Percentiles rank a stretch among this genome's conserved stretches.
These are phyloP conservation scores for Colletotrichum trifolii DNA, from an alignment of 2,329 filamentous ascomycete species.

Conservation along the genomic window DNA sequence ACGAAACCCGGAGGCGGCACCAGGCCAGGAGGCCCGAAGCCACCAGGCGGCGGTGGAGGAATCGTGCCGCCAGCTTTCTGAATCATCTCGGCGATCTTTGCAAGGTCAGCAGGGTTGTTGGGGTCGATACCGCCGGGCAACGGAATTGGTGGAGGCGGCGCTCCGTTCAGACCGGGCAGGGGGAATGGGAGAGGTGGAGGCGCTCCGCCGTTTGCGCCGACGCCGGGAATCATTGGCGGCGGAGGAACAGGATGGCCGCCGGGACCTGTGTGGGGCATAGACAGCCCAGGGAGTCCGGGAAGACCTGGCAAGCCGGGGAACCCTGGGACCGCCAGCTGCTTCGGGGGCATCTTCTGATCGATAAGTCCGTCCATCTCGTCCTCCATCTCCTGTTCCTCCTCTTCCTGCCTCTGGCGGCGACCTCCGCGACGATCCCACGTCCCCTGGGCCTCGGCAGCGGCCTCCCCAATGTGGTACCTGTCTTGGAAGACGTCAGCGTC, in stretches of 20 bases:
- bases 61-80: conserved; percentile 72
- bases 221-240: conserved; percentile 62
- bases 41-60: conserved; percentile 57
- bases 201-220: conserved; percentile 54
- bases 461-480: conserved; percentile 94
- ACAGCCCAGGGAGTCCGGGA: conserved; percentile 51
- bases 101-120: conserved; percentile 69
- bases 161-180: conserved; percentile 60
- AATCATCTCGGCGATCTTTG: conserved; percentile 72
- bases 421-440: conserved; percentile 88
- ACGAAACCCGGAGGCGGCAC: conserved; percentile 58
- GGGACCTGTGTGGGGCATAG: conserved; percentile 50
- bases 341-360: conserved; percentile 84
- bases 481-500: conserved; percentile 89
- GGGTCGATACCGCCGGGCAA: conserved; percentile 66
- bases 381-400: conserved; percentile 92
- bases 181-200: conserved; percentile 65
- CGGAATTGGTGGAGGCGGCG: conserved; percentile 55
- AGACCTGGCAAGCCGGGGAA: conserved; percentile 70
- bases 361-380: conserved; percentile 93
- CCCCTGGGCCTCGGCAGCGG: conserved; percentile 92
- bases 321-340: conserved; percentile 60
- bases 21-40: conserved; percentile 58
- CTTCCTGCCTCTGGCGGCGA: conserved; percentile 83
- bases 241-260: conserved; percentile 41